A percentile compares a stretch with the other conserved stretches of the same genome.
These are phyloP conservation scores for Fusarium continuum DNA, from an alignment of 2,329 filamentous ascomycete species.

Conservation along the genomic window DNA sequence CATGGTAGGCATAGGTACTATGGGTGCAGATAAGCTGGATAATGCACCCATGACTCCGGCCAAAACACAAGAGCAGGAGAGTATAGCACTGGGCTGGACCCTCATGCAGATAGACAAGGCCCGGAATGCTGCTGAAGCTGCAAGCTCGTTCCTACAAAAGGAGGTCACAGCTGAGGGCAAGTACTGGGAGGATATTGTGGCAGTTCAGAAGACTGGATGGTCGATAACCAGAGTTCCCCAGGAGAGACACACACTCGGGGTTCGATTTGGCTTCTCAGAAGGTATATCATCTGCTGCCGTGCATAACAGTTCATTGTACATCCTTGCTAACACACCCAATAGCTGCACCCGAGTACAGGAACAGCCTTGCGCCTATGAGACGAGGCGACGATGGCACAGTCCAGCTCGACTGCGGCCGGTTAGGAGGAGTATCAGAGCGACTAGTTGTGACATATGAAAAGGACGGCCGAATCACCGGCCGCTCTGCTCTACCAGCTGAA, in stretches of 20 bases:
- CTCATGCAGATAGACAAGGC: conserved; percentile 79
- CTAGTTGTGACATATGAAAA: conserved; percentile 74
- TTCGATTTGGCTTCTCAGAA: conserved; percentile 90
- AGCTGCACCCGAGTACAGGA: conserved; percentile 66
- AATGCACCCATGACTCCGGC: conserved; percentile 67
- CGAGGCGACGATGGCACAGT: conserved; percentile 79
- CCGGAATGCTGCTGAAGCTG: conserved; percentile 76
- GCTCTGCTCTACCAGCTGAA: conserved; percentile 60
- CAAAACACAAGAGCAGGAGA: conserved; percentile 64
- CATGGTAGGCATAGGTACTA: conserved; percentile 75
- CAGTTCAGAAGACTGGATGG: conserved; percentile 87
- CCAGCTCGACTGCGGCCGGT: conserved; percentile 71
- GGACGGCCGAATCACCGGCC: conserved; percentile 66
- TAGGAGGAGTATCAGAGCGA: conserved; percentile 63
- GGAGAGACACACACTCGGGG: conserved; percentile 78
- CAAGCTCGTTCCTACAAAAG: conserved; percentile 75
- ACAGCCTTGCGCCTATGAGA: conserved; percentile 82
- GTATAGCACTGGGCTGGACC: conserved; percentile 75
- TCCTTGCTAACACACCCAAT: conserved; percentile 41
- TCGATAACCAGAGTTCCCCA: conserved; percentile 80
- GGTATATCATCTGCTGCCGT: conserved; percentile 50
- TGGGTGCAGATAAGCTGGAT: conserved; percentile 73
- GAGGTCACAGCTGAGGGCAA: conserved; percentile 83
- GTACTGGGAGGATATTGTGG: conserved; percentile 89
- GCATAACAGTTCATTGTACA: neutral